Evolutionary conservation across 441 rosid genomes (phyloP), one percentile per base, ranked within the genome.

Genomic region (Biscutella auriculata): DNA sequence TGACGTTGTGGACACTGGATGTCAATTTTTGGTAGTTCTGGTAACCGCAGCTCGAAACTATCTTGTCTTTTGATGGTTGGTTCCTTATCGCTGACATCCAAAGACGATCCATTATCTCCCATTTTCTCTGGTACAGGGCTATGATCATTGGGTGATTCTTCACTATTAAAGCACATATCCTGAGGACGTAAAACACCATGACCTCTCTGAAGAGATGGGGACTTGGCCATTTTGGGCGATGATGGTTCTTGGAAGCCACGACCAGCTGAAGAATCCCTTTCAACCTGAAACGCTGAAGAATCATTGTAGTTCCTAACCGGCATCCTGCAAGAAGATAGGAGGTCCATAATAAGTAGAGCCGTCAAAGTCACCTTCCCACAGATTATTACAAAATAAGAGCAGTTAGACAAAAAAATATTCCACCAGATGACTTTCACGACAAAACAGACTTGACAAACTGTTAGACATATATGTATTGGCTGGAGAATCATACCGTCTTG

Each of bases 131-230:
- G 71, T 15, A 87, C 82, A n/a, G 92, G 88, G 70, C 89, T 85
- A 37, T 33, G 76, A 59, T 58, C 72, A 63, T 79, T 85, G 34
- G 93, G 91, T 21, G 86, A 85, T 75, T 82, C 95, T 65, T 79
- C 94, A 1, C 52, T 66, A 59, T 81, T 79, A 58, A 76, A 79
- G 46, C 65, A 61, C 57, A 77, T 72, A 70, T 86, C 97, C 43
- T 75, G 73, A 40, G 84, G 73, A 32, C 85, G 85, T 43, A 57
- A 66, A 57, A 76, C 63, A 65, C 76, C 77, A 70, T 82, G 84
- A 59, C 76, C 78, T 71, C 97, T 85, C 77, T 85, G 99, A 63
- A 89, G 95, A 71, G 99, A 93, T 34, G 97, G 93, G 45, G 99
- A 93, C 73, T 87, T 93, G 39, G 69, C 72, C 77, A 93, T 73